Evolutionary conservation across 2,329 filamentous ascomycete genomes (phyloP).

Genomic region (Penicillium sp.): DNA sequence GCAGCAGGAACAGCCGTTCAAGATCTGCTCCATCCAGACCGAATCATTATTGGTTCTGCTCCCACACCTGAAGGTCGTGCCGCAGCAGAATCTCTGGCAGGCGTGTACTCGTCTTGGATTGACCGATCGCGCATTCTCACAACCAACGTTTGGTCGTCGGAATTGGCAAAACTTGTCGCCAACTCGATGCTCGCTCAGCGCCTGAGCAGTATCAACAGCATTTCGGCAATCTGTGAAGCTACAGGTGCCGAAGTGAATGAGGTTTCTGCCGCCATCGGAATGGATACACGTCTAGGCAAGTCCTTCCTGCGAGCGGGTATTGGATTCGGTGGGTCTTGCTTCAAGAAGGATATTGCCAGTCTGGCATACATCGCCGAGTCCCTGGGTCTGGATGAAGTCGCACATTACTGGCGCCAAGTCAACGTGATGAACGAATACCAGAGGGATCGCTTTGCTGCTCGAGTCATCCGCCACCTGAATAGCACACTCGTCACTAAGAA

Average conservation of each 20-base stretch:
- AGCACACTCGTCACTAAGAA: conserved; percentile 69
- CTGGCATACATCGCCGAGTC: conserved; percentile 71
- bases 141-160: conserved; percentile 73
- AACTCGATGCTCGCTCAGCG: conserved; percentile 79
- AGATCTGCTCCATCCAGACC: conserved; percentile 67
- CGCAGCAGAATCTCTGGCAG: conserved; percentile 63
- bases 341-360: conserved; percentile 74
- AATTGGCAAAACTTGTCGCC: conserved; percentile 73
- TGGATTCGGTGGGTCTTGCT: conserved; percentile 76
- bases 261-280: conserved; percentile 64
- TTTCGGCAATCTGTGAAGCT: conserved; percentile 73
- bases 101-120: conserved; percentile 70
- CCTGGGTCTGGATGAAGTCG: conserved; percentile 67
- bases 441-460: conserved; percentile 63
- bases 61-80: conserved; percentile 57
- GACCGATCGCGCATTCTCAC: conserved; percentile 64
- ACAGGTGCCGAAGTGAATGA: conserved; percentile 72
- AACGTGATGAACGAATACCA: conserved; percentile 76
- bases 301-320: conserved; percentile 71
- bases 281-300: conserved; percentile 68
- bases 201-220: conserved; percentile 75
- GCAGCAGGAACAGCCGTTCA: conserved; percentile 73
- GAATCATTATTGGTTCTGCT: conserved; percentile 70
- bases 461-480: conserved; percentile 65
- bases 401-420: conserved; percentile 71